phyloP scores from a whole-genome alignment of 202 grass and related monocot genomes.

The Panicum virgatum region DNA sequence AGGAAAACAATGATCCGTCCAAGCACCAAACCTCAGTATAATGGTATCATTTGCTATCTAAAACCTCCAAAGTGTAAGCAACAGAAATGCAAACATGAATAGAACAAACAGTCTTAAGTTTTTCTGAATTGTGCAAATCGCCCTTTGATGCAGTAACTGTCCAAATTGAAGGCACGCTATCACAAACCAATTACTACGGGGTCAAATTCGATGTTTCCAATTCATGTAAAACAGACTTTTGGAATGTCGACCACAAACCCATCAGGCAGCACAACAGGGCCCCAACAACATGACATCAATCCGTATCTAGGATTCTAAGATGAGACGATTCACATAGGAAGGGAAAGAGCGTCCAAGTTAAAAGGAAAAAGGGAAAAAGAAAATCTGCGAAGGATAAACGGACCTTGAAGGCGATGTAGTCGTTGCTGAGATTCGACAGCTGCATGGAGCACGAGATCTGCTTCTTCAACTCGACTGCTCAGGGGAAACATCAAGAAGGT shows the following conservation, averaged over 20 bases:
- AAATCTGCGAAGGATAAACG: not conserved
- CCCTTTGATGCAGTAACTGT: not conserved
- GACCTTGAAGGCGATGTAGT: constrained; percentile 78
- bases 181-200: not conserved
- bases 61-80: not conserved
- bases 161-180: not conserved
- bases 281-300: not conserved
- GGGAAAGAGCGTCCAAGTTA: not conserved
- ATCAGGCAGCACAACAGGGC: not conserved
- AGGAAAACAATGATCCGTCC: constrained; percentile 14
- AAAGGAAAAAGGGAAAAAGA: not conserved
- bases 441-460: constrained; percentile 83
- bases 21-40: not conserved
- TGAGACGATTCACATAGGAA: constrained; percentile 15
- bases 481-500: constrained; percentile 19
- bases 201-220: constrained; percentile 2
- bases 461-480: constrained; percentile 79
- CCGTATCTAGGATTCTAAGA: constrained; percentile 30
- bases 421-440: constrained; percentile 63
- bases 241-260: not conserved
- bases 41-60: not conserved
- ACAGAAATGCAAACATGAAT: not conserved
- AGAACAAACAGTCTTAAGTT: not conserved
- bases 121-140: not conserved
- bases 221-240: not conserved